Conservation (phyloP, 352 stramenopile genomes). For the Peronospora belbahrii region DNA sequence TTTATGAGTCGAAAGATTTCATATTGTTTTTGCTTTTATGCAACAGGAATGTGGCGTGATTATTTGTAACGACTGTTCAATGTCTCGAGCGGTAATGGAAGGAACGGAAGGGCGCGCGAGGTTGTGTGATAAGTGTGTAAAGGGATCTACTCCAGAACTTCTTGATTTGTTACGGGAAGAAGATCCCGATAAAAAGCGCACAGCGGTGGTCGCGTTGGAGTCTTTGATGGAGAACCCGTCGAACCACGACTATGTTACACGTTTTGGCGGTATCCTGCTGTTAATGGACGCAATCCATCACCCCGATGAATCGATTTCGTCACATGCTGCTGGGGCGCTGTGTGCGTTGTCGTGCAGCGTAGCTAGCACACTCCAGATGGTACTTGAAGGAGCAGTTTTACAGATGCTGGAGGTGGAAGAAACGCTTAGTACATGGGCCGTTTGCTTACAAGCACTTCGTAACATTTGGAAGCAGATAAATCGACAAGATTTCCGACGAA, state of each 20-base stretch:
- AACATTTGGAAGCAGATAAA: constrained; percentile 89
- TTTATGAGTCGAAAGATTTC: neutral
- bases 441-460: constrained; percentile 71
- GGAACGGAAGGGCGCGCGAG: constrained; percentile 67
- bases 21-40: constrained; percentile 3
- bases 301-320: constrained; percentile 53
- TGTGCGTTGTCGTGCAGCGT: constrained; percentile 74
- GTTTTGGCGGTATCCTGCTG: constrained; percentile 58
- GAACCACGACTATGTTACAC: constrained; percentile 83
- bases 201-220: constrained; percentile 66
- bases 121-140: constrained; percentile 80
- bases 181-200: constrained; percentile 51
- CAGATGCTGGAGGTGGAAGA: constrained; percentile 86
- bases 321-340: constrained; percentile 64
- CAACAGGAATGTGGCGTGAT: constrained; percentile 79
- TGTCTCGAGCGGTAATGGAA: constrained; percentile 80
- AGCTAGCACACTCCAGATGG: constrained; percentile 77
- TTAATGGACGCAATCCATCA: constrained; percentile 68
- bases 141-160: constrained; percentile 65
- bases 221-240: constrained; percentile 77
- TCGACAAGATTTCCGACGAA: constrained; percentile 72
- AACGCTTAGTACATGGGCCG: constrained; percentile 60
- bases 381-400: constrained; percentile 80
- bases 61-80: constrained; percentile 81
- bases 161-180: constrained; percentile 52